phyloP scores from a whole-genome alignment of 108 stramenopile species.

The Craspedostauros australis region DNA sequence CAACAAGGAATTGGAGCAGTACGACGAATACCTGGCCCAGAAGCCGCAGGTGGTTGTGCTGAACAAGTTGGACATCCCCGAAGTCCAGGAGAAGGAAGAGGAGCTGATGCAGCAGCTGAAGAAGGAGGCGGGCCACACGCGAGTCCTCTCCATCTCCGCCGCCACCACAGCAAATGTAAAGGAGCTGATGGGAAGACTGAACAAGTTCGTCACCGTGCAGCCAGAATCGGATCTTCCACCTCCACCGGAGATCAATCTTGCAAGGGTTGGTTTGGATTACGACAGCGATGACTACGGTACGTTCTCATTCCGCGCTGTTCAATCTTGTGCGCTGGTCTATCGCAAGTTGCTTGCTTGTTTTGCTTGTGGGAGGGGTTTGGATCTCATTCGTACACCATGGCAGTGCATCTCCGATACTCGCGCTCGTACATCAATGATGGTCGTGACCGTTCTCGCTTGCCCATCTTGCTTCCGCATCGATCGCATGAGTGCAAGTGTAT shows the following conservation, averaged over 20 bases:
- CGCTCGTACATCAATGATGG: not conserved
- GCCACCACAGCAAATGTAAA: constrained; percentile 77
- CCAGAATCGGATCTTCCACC: constrained; percentile 65
- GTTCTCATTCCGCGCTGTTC: constrained; percentile 5
- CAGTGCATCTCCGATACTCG: not conserved
- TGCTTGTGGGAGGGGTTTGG: too few relatives aligned
- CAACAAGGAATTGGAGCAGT: constrained; percentile 84
- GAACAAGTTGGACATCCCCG: constrained; percentile 90
- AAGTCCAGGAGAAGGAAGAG: constrained; percentile 71
- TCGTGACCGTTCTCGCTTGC: not conserved
- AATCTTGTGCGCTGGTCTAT: not conserved
- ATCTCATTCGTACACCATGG: too few relatives aligned
- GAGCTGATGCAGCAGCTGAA: constrained; percentile 62
- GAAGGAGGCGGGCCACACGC: constrained; percentile 70
- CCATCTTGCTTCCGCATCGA: not conserved
- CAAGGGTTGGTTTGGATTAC: constrained; percentile 67
- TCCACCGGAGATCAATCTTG: constrained; percentile 71
- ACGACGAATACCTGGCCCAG: constrained; percentile 75
- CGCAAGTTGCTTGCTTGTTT: too few relatives aligned
- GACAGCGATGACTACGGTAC: constrained; percentile 82
- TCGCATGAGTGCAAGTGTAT: too few relatives aligned
- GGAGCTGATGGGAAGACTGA: constrained; percentile 88
- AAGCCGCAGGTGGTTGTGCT: constrained; percentile 95
- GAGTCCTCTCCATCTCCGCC: constrained; percentile 84
- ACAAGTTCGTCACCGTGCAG: constrained; percentile 82